Percentiles rank a stretch among this genome's conserved stretches.
Conservation (phyloP, 495 filamentous ascomycete species). For the Aspergillus sparsus region DNA sequence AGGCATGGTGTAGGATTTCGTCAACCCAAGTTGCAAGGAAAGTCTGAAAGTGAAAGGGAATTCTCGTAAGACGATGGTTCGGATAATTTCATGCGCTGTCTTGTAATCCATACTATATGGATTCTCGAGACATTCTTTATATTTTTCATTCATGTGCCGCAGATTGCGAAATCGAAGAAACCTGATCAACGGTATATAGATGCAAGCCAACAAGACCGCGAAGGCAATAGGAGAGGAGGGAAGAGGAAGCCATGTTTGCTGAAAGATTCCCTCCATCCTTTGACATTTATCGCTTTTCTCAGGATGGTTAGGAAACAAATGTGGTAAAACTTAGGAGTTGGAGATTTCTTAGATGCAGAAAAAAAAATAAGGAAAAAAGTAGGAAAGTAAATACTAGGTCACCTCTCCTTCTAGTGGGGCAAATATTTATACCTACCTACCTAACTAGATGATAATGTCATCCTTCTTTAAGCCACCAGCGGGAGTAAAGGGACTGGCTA, state of each 20-base stretch:
- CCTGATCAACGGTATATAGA: not conserved
- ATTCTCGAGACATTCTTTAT: not conserved
- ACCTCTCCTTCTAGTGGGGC: no score
- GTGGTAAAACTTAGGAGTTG: no score
- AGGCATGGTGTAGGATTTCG: conserved; percentile 1
- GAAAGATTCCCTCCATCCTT: not conserved
- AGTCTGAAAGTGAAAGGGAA: conserved; percentile 2
- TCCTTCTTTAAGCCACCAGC: no score
- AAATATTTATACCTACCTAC: no score
- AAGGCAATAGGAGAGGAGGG: not conserved
- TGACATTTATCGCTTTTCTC: no score
- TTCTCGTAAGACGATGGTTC: not conserved
- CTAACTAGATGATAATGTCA: no score
- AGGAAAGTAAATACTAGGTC: no score
- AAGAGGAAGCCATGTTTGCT: not conserved
- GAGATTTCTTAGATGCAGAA: no score
- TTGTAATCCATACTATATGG: conserved; percentile 2
- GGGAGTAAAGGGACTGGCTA: no score
- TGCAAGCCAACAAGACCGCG: not conserved
- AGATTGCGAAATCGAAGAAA: not conserved
- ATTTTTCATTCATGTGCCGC: not conserved
- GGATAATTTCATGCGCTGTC: not conserved
- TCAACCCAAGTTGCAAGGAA: not conserved
- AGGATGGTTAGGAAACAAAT: no score
- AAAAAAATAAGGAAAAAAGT: no score